Base-by-base conservation (phyloP, 352 stramenopile genomes). In the Phytophthora pseudosyringae region DNA sequence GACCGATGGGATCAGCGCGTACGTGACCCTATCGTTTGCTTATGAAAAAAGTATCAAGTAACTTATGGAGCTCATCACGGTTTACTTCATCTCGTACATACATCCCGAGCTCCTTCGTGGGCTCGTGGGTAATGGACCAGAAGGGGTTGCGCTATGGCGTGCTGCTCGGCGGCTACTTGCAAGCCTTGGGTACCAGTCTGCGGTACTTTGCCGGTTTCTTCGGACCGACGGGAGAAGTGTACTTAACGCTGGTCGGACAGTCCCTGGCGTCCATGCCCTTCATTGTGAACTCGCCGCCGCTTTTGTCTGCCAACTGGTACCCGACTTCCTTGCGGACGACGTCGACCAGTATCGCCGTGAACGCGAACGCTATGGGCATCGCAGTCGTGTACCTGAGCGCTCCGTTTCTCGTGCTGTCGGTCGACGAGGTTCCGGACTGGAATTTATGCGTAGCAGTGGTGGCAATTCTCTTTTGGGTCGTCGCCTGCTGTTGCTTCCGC, bases 51-150 rank as follows among this genome's bases (percentile, higher is more conserved):
- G 21, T 21, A 1, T 21, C 21, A 21, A 21, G 1, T 21, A 21
- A 21, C 21, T 21, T 2, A 21, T 21, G 21, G 21, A 83, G 57
- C 70, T 91, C 18, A 88, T 91, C 61, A 91, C 80, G 5, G 76
- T 91, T 39, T 91, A 80, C 67, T 91, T 91, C 47, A 48, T 89
- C 13, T 80, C 78, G 16, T 91, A 89, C 64, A 88, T 91, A 89
- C 64, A 88, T 91, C 29, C 82, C 82, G 18, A 86, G 78, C 59
- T 87, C 82, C 26, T 91, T 91, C 53, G 8, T 91, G 28, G 80
- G 80, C 4, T 91, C 82, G 36, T 91, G 78, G 80, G 61, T 91
- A 62, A 91, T 91, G 76, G 82, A 91, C 65, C 78, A 86, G 54
- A 80, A 84, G 45, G 81, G 81, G 0, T 39, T 88, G 21, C 73